Base-by-base conservation (phyloP, 2,329 filamentous ascomycete genomes). In the Graphiopsis chlorocephala region DNA sequence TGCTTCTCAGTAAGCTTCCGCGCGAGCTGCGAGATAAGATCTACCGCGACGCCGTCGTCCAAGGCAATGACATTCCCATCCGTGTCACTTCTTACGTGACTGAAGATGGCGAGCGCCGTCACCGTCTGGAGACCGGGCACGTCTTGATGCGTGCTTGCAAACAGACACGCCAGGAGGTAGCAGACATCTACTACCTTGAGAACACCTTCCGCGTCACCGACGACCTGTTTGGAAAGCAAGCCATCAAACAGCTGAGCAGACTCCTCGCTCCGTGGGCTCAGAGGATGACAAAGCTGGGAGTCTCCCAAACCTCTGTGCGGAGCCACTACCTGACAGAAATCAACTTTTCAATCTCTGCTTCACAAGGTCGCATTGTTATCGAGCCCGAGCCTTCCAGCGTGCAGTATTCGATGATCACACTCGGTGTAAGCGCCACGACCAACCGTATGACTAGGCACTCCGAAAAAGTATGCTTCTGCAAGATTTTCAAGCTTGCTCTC, bases 151-250 rank as follows among this genome's bases (percentile, higher is more conserved):
- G 61, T 1, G 50, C 56, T 26, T 57, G 60, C 28, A 64, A 64
- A 17, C 61, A 67, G 25, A 65, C 63, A n/a, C 64, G 55, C 48
- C 38, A 55, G 20, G 66, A 68, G 57, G 59, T 64, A 3, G 25
- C 42, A n/a, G 53, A 59, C 15, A 67, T 70, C 28, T 69, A 65
- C 57, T 68, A 67, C 56, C 31, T 60, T 23, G 65, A 69, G 31
- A 68, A 67, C 64, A 65, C 56, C 10, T 70, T 69, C 64, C 60
- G 26, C 20, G 60, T 67, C 47, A 52, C 61, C n/a, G 38, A 65
- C 28, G 47, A 35, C 12, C 25, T 63, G 28, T 65, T 64, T 20
- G 31, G 65, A 14, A 15, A 47, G 14, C 29, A n/a, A 10, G 42
- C 58, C n/a, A n/a, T 50, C 42, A 20, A 15, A 10, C 29, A 50